Evolutionary conservation across 2,329 filamentous ascomycete species (phyloP), one percentile per base, ranked within the genome.

Genomic region (Incumbomyces lentus): DNA sequence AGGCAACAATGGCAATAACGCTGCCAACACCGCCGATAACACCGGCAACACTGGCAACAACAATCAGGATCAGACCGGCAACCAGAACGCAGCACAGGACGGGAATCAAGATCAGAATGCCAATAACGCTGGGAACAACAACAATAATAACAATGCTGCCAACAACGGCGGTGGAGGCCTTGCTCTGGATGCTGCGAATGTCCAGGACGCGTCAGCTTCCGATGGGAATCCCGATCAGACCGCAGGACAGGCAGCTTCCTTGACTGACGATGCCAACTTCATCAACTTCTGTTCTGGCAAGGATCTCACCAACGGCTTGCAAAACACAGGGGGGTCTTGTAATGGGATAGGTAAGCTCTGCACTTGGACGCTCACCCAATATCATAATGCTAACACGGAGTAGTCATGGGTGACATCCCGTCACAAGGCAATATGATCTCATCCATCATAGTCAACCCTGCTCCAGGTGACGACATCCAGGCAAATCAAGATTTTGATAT

Each of bases 241-340:
- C 48, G 55, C 36, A n/a, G 67, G 67, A 44, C 64, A 69, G 52
- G 58, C 66, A 42, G 53, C 68, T n/a, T 75, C 73, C 7, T 52
- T 56, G 18, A 75, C 69, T 70, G 55, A 54, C 43, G 50, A 75
- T 49, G 42, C 60, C 16, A 78, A 78, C 63, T 78, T 78, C 60
- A 78, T 78, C 68, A 78, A 78, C 64, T 74, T 78, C 61, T 79
- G 76, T 57, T 58, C 64, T 5, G 73, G 73, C 50, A 69, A 73
- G 58, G 70, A 66, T 2, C 56, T 74, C 47, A 79, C 75, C 50
- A 77, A 79, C 52, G 76, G 75, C 51, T 62, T 64, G 5, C 75
- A 78, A 53, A 60, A 67, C 51, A 60, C 64, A 33, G 57, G 50
- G 1, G 74, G 74, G 8, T 77, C 74, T 37, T 79, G 76, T 62